Conservation (phyloP, 345 rosid genomes). For the Gossypium sturtianum region DNA sequence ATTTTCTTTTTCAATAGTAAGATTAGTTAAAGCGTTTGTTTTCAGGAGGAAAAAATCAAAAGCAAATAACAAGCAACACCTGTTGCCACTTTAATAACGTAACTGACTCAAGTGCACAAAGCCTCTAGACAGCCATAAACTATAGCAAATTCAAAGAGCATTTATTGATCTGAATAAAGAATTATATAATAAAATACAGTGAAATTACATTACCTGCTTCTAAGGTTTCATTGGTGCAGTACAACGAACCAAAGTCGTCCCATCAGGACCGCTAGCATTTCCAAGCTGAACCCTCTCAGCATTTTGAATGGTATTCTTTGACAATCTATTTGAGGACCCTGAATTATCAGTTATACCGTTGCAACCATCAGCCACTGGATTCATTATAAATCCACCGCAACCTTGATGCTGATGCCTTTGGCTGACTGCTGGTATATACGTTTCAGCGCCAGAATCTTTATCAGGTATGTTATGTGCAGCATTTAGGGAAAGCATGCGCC, state of each 20-base stretch:
- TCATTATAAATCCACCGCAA: constrained; percentile 16
- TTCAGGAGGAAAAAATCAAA: not conserved
- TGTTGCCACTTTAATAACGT: not conserved
- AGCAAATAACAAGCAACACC: not conserved
- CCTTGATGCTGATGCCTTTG: constrained; percentile 26
- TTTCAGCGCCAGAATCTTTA: constrained; percentile 22
- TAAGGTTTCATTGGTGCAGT: constrained; percentile 22
- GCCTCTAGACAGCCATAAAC: not conserved
- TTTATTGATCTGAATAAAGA: not conserved
- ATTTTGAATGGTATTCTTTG: constrained; percentile 24
- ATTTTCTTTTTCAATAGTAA: too few relatives aligned
- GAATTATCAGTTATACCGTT: constrained; percentile 24
- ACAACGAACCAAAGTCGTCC: constrained; percentile 22
- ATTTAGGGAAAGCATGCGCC: constrained; percentile 21
- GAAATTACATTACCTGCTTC: constrained; percentile 32
- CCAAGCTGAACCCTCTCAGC: constrained; percentile 24
- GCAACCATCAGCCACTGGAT: constrained; percentile 18
- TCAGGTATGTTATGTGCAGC: constrained; percentile 12
- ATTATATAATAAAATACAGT: not conserved
- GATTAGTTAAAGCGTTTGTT: not conserved
- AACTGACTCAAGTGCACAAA: not conserved
- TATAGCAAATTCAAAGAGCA: not conserved
- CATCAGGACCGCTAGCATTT: constrained; percentile 18
- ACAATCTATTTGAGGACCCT: constrained; percentile 23
- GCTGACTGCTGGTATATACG: constrained; percentile 22